Conservation (phyloP, 495 filamentous ascomycete genomes). For the Hyphodiscus hymeniophilus region DNA sequence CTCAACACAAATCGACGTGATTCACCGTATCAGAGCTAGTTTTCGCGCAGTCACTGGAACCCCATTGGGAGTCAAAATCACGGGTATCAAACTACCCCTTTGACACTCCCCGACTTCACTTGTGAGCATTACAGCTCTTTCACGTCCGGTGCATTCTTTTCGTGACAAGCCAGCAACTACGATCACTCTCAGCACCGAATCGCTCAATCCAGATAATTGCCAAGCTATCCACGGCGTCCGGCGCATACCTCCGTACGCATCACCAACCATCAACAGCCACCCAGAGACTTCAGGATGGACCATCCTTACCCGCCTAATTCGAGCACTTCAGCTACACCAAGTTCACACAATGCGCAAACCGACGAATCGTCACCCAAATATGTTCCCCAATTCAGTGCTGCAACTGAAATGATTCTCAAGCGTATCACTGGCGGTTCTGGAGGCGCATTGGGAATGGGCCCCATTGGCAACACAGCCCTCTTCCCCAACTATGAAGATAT, state of each 20-base stretch:
- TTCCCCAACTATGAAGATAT: slow-evolving; percentile 38
- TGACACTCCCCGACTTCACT: background rate
- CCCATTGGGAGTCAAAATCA: slow-evolving; percentile 6
- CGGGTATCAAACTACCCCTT: background rate
- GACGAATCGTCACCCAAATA: slow-evolving; percentile 21
- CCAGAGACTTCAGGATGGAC: background rate
- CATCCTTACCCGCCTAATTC: background rate
- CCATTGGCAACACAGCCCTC: slow-evolving; percentile 24
- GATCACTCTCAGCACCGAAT: background rate
- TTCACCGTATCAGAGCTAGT: background rate
- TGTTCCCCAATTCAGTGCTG: slow-evolving; percentile 42
- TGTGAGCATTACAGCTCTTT: slow-evolving; percentile 1
- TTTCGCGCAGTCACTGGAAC: slow-evolving; percentile 4
- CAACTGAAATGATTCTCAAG: slow-evolving; percentile 50
- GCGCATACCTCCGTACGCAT: slow-evolving; percentile 10
- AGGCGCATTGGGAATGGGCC: slow-evolving; percentile 23
- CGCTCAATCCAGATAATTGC: background rate
- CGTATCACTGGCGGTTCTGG: slow-evolving; percentile 30
- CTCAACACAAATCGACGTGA: background rate
- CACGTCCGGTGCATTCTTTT: slow-evolving; percentile 2
- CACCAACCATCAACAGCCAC: background rate
- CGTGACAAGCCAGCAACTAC: background rate
- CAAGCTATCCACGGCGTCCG: slow-evolving; percentile 1
- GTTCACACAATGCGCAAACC: slow-evolving; percentile 8
- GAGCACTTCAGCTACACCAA: slow-evolving; percentile 2